A percentile compares a stretch with the other conserved stretches of the same genome.
phyloP scores from a whole-genome alignment of 257 asterid genomes.

The Craterostigma plantagineum region DNA sequence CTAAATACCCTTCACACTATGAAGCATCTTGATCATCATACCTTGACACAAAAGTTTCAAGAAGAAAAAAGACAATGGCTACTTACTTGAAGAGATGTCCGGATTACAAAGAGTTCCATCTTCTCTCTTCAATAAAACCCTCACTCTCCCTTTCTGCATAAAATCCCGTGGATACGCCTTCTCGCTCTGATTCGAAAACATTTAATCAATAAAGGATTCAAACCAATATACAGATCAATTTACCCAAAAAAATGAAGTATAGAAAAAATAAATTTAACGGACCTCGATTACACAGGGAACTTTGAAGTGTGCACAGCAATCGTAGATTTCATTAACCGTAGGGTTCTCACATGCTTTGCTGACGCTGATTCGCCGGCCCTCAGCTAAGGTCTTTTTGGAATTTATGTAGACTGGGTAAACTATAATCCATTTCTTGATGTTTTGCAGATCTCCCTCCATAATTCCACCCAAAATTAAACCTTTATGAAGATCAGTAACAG shows the following conservation, averaged over 20 bases:
- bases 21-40: not conserved
- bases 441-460: conserved; percentile 61
- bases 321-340: conserved; percentile 59
- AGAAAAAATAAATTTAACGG: not conserved
- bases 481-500: no score
- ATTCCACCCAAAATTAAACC: conserved; percentile 3
- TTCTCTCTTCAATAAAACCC: conserved; percentile 68
- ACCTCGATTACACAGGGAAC: conserved; percentile 85
- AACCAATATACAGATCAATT: no score
- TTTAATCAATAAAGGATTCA: not conserved
- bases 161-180: conserved; percentile 93
- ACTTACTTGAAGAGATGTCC: conserved; percentile 58
- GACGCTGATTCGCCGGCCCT: conserved; percentile 75
- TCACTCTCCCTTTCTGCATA: conserved; percentile 94
- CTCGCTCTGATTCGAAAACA: conserved; percentile 27
- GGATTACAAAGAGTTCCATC: conserved; percentile 72
- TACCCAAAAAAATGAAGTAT: not conserved
- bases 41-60: not conserved
- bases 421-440: conserved; percentile 71
- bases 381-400: conserved; percentile 82
- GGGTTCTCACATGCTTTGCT: conserved; percentile 91
- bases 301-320: conserved; percentile 70
- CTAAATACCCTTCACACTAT: not conserved
- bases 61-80: not conserved
- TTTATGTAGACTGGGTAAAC: conserved; percentile 79